Conservation (phyloP, 2,329 filamentous ascomycete species). For the Huntiella decipiens region DNA sequence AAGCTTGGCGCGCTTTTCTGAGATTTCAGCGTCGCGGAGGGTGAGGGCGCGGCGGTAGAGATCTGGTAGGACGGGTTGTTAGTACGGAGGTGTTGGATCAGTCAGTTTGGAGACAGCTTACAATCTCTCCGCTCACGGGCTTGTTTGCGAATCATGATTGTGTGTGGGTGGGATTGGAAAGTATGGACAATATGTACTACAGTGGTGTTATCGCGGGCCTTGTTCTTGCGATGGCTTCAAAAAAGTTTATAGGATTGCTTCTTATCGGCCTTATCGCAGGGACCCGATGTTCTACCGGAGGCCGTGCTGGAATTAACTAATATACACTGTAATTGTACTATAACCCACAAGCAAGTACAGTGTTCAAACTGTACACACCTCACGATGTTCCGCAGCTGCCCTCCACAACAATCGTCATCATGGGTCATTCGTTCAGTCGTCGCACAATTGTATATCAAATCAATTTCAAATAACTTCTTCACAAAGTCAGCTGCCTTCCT, state of each 20-base stretch:
- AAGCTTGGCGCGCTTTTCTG: slow-evolving; percentile 74
- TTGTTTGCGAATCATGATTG: slow-evolving; percentile 19
- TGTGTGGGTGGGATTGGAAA: not conserved
- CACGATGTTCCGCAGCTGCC: too few relatives aligned
- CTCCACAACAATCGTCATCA: too few relatives aligned
- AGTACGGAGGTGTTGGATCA: not conserved
- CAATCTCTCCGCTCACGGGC: slow-evolving; percentile 24
- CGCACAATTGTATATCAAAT: too few relatives aligned
- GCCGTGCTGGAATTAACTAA: not conserved
- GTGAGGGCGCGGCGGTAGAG: slow-evolving; percentile 78
- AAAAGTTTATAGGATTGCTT: slow-evolving; percentile 11
- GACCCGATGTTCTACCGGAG: not conserved
- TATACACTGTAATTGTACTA: too few relatives aligned
- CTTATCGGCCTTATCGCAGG: slow-evolving; percentile 1
- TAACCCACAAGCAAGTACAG: too few relatives aligned
- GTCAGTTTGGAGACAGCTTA: slow-evolving; percentile 8
- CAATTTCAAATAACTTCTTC: too few relatives aligned
- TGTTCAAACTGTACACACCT: too few relatives aligned
- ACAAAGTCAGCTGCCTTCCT: too few relatives aligned
- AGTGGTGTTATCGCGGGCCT: not conserved
- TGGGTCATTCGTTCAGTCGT: too few relatives aligned
- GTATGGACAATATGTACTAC: not conserved
- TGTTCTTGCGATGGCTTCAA: not conserved
- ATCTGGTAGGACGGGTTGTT: slow-evolving; percentile 21
- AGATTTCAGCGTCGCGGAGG: slow-evolving; percentile 78